These are phyloP conservation scores for Daldinia sp. DNA, from an alignment of 2,329 filamentous ascomycete genomes.

Conservation along the genomic window DNA sequence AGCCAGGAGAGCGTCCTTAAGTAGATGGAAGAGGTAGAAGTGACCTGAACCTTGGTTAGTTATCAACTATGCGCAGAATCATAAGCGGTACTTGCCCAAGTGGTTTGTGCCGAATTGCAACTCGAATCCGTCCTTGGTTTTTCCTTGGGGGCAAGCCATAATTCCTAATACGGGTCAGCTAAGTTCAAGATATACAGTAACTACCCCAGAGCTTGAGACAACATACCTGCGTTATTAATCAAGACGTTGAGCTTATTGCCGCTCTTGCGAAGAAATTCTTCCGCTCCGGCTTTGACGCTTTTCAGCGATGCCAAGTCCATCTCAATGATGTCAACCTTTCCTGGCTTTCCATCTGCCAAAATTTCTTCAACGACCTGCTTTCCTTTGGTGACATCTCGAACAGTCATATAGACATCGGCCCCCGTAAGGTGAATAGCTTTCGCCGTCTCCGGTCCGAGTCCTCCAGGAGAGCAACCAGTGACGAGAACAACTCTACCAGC, in stretches of 20 bases:
- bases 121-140: background rate
- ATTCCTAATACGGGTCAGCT: slow-evolving; percentile 12
- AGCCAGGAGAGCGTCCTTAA: slow-evolving; percentile 22
- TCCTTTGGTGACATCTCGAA: slow-evolving; percentile 29
- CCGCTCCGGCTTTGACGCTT: slow-evolving; percentile 23
- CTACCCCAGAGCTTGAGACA: background rate
- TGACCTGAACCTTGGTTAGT: slow-evolving; percentile 24
- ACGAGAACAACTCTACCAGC: slow-evolving; percentile 26
- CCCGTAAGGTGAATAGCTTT: slow-evolving; percentile 21
- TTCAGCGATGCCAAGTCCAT: slow-evolving; percentile 32
- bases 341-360: slow-evolving; percentile 13
- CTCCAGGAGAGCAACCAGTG: slow-evolving; percentile 30
- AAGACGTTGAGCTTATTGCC: slow-evolving; percentile 29
- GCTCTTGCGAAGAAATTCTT: slow-evolving; percentile 23
- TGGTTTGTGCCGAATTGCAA: background rate
- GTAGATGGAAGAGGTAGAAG: slow-evolving; percentile 33
- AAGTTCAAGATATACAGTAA: background rate
- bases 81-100: background rate
- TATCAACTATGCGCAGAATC: background rate
- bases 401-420: slow-evolving; percentile 32
- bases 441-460: slow-evolving; percentile 28
- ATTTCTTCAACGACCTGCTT: slow-evolving; percentile 24
- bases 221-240: slow-evolving; percentile 32
- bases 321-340: slow-evolving; percentile 28
- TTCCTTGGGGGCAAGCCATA: slow-evolving; percentile 19